Percentiles rank a stretch among this genome's conserved stretches.
These are phyloP conservation scores for Blastobotrys persicus DNA, from an alignment of 1,139 yeast species.

Conservation along the genomic window DNA sequence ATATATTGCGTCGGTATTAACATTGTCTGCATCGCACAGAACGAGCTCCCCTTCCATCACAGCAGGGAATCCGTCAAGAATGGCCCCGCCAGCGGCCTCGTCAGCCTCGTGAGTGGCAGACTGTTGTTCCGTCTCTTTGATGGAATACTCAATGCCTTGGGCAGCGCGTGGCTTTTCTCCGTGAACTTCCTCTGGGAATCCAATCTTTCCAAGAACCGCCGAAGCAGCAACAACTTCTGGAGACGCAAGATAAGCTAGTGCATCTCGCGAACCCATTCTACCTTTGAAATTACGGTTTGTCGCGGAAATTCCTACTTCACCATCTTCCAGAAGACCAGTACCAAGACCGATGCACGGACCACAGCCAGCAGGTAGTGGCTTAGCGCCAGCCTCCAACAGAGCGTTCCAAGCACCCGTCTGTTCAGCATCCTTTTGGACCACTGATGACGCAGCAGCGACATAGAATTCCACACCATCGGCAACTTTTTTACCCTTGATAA, in stretches of 20 bases:
- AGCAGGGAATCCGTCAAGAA: slow-evolving; percentile 87
- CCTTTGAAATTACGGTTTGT: slow-evolving; percentile 98
- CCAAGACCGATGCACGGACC: slow-evolving; percentile 99
- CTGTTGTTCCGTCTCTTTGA: slow-evolving; percentile 40
- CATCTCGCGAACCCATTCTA: slow-evolving; percentile 97
- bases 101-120: slow-evolving; percentile 34
- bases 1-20: slow-evolving; percentile 96
- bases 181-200: slow-evolving; percentile 80
- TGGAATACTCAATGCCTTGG: slow-evolving; percentile 49
- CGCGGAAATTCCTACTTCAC: slow-evolving; percentile 97
- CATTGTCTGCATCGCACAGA: slow-evolving; percentile 94
- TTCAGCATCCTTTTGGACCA: slow-evolving; percentile 91
- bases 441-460: slow-evolving; percentile 95
- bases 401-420: slow-evolving; percentile 88
- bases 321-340: slow-evolving; percentile 85
- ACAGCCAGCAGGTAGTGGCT: slow-evolving; percentile 95
- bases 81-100: slow-evolving; percentile 52
- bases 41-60: slow-evolving; percentile 86
- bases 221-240: slow-evolving; percentile 99
- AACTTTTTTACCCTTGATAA: slow-evolving; percentile 73
- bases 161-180: slow-evolving; percentile 49
- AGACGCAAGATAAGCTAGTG: slow-evolving; percentile 91
- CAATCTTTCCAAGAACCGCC: slow-evolving; percentile 90
- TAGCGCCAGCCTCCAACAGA: slow-evolving; percentile 88
- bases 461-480: slow-evolving; percentile 91